Percentiles rank a stretch among this genome's conserved stretches.
Conservation (phyloP, 1,139 yeast genomes). For the Scheffersomyces insectosa region DNA sequence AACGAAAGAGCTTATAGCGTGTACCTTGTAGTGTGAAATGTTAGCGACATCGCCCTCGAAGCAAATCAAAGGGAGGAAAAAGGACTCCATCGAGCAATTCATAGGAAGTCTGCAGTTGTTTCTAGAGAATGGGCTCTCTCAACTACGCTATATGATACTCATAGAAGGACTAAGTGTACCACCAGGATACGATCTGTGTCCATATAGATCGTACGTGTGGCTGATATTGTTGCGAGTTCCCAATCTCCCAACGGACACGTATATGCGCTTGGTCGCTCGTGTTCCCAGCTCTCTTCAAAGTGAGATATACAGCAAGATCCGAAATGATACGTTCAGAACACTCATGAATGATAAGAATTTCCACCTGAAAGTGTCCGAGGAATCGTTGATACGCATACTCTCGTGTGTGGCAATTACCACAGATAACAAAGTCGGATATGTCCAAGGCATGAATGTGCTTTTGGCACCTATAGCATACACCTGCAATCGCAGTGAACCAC, state of each 20-base stretch:
- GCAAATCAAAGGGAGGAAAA: conserved; percentile 42
- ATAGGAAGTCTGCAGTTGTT: conserved; percentile 62
- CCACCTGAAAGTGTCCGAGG: conserved; percentile 67
- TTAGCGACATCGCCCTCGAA: conserved; percentile 2
- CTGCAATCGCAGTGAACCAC: conserved; percentile 75
- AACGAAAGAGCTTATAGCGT: too few species aligned
- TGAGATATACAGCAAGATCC: conserved; percentile 65
- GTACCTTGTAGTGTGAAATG: neutral
- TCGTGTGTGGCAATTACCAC: conserved; percentile 67
- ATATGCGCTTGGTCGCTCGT: conserved; percentile 52
- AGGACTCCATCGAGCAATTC: conserved; percentile 67
- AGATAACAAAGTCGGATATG: conserved; percentile 54
- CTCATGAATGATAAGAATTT: conserved; percentile 73
- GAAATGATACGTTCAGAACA: conserved; percentile 86
- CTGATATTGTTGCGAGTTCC: conserved; percentile 69
- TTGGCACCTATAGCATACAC: conserved; percentile 83
- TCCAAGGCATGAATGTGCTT: conserved; percentile 88
- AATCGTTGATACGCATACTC: conserved; percentile 64
- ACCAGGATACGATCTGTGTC: conserved; percentile 52
- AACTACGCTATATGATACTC: conserved; percentile 73
- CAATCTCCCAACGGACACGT: conserved; percentile 54
- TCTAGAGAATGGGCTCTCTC: conserved; percentile 70
- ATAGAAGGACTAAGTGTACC: conserved; percentile 71
- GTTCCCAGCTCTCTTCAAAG: conserved; percentile 52
- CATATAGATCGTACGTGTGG: conserved; percentile 82